Conservation (phyloP, 495 filamentous ascomycete genomes). For the Usnea hakonensis region DNA sequence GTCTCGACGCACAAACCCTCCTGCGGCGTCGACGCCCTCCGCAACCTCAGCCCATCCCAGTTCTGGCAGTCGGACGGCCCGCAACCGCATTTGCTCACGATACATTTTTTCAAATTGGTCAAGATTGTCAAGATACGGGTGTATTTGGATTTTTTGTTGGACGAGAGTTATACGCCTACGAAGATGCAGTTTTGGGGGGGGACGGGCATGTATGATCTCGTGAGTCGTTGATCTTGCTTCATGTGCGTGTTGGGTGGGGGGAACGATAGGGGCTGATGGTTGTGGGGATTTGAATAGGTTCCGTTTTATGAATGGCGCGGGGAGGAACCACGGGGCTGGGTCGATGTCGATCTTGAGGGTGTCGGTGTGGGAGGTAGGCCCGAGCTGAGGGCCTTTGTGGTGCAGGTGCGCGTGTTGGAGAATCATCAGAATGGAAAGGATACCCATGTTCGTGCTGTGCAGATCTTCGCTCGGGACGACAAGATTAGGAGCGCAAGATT, state of each 20-base stretch:
- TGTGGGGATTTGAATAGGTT: constrained; percentile 25
- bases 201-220: constrained; percentile 77
- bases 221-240: not conserved
- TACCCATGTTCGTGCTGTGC: constrained; percentile 88
- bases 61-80: constrained; percentile 98
- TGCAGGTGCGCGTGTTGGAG: constrained; percentile 81
- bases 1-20: constrained; percentile 88
- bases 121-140: constrained; percentile 75
- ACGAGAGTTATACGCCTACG: constrained; percentile 97
- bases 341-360: constrained; percentile 68
- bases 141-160: constrained; percentile 80
- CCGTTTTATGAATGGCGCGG: constrained; percentile 71
- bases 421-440: constrained; percentile 99
- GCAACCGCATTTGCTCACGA: constrained; percentile 86
- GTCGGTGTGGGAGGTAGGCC: constrained; percentile 47
- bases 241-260: not conserved
- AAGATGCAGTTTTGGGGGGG: constrained; percentile 80
- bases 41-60: constrained; percentile 64
- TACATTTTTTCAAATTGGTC: constrained; percentile 92
- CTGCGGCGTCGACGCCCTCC: constrained; percentile 77
- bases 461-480: constrained; percentile 77
- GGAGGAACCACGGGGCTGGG: constrained; percentile 80
- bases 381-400: constrained; percentile 72
- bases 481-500: not conserved
- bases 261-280: not conserved